Percentiles rank a stretch among this genome's conserved stretches.
Conservation (phyloP, 495 filamentous ascomycete species). For the Neurospora africana region DNA sequence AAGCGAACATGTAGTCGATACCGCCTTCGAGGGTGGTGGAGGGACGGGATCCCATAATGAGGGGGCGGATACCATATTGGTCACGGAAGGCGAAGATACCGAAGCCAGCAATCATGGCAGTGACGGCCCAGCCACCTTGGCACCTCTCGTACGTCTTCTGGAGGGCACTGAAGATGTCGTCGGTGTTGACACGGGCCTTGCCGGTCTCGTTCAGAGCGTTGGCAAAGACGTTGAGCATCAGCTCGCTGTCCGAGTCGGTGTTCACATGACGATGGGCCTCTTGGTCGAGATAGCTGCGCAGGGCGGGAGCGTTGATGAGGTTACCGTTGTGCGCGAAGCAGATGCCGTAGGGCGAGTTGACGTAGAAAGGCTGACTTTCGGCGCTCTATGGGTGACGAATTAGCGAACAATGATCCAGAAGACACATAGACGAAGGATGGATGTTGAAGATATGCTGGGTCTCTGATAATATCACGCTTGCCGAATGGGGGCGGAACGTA, state of each 20-base stretch:
- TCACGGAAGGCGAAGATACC: constrained; percentile 83
- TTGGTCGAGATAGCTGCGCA: constrained; percentile 70
- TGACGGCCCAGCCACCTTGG: constrained; percentile 64
- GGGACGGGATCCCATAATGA: constrained; percentile 68
- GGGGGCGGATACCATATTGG: constrained; percentile 78
- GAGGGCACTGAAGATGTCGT: constrained; percentile 77
- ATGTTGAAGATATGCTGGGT: background rate
- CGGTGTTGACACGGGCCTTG: constrained; percentile 85
- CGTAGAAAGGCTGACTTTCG: constrained; percentile 84
- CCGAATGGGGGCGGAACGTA: background rate
- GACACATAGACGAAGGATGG: background rate
- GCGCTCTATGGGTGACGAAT: constrained; percentile 33
- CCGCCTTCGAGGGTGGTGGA: constrained; percentile 51
- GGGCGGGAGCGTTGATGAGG: constrained; percentile 79
- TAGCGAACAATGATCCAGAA: background rate
- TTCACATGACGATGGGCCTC: constrained; percentile 94
- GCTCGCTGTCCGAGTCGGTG: constrained; percentile 88
- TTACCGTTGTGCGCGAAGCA: constrained; percentile 65
- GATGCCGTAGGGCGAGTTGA: constrained; percentile 81
- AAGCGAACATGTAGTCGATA: constrained; percentile 93
- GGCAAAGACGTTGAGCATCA: constrained; percentile 93
- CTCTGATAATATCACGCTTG: background rate
- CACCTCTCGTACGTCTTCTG: constrained; percentile 66
- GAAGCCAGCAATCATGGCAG: constrained; percentile 89
- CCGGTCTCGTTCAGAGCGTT: constrained; percentile 91